Conservation (phyloP, 129 eudicot genomes). For the Kitagawia praeruptora region DNA sequence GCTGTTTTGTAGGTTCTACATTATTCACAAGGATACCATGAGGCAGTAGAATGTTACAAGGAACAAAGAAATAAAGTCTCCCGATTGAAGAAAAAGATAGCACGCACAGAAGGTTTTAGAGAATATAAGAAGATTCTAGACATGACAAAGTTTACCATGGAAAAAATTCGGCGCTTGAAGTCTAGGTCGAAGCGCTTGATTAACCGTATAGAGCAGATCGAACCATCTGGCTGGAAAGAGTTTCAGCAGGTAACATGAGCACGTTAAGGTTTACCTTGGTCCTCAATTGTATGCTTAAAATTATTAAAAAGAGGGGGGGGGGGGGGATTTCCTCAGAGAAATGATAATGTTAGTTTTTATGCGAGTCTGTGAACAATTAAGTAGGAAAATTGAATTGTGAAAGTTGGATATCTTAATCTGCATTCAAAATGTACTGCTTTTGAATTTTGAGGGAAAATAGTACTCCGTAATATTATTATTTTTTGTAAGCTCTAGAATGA, state of each 20-base stretch:
- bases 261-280: neutral
- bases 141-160: constrained; percentile 65
- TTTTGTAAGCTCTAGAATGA: neutral
- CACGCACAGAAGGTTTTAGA: constrained; percentile 88
- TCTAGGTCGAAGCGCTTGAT: constrained; percentile 68
- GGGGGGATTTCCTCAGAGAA: neutral
- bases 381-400: neutral
- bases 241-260: constrained; percentile 68
- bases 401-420: neutral
- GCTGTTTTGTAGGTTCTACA: constrained; percentile 39
- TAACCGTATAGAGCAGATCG: constrained; percentile 81
- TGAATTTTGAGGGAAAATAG: neutral
- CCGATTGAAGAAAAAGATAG: constrained; percentile 73
- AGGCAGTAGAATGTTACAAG: constrained; percentile 75
- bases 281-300: neutral
- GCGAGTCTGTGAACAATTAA: neutral
- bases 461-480: neutral
- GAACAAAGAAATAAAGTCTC: constrained; percentile 88
- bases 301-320: neutral
- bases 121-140: constrained; percentile 86
- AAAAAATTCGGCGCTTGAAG: constrained; percentile 77
- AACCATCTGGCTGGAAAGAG: constrained; percentile 99
- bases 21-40: constrained; percentile 56
- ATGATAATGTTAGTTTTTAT: neutral
- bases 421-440: neutral